phyloP scores from a whole-genome alignment of 1,139 yeast species.

The Casaregolazyma lundiana region DNA sequence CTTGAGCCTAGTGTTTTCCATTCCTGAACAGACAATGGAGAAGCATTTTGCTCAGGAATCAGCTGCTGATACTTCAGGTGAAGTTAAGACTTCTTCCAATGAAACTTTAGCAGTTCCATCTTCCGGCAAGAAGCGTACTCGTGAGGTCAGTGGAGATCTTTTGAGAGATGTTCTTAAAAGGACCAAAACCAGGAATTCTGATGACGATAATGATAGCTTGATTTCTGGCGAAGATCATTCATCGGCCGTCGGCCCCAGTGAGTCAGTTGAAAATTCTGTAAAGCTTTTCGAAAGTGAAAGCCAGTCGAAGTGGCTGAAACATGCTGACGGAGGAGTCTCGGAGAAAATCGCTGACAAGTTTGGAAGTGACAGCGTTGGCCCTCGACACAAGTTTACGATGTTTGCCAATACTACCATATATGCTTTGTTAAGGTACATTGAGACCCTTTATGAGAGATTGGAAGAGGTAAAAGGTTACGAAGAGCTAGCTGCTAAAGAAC shows the following conservation, averaged over 20 bases:
- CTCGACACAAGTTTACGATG: conserved; percentile 52
- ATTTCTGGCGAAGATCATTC: conserved; percentile 7
- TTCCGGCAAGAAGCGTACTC: conserved; percentile 42
- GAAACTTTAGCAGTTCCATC: conserved; percentile 20
- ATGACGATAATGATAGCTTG: conserved; percentile 22
- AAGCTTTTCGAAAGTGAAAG: conserved; percentile 15
- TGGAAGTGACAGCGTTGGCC: conserved; percentile 25
- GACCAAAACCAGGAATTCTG: conserved; percentile 36
- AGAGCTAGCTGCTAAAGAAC: conserved; percentile 66
- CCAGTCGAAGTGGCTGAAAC: conserved; percentile 21
- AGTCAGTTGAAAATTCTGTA: conserved; percentile 7
- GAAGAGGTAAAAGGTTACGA: conserved; percentile 67
- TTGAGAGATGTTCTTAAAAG: conserved; percentile 69
- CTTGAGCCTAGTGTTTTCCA: conserved; percentile 61
- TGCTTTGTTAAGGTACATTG: conserved; percentile 82
- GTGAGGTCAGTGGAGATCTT: conserved; percentile 43
- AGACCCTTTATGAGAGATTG: conserved; percentile 75
- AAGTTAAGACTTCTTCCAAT: conserved; percentile 20
- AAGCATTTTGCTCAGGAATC: conserved; percentile 19
- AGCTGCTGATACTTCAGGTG: conserved; percentile 20
- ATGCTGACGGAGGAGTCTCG: conserved; percentile 17
- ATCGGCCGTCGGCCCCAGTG: conserved; percentile 7
- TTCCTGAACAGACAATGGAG: conserved; percentile 30
- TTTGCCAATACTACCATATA: conserved; percentile 91
- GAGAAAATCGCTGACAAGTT: conserved; percentile 19